Evolutionary conservation across 2,329 filamentous ascomycete species (phyloP), one percentile per base, ranked within the genome.

Genomic region (Anthostomella pinea): DNA sequence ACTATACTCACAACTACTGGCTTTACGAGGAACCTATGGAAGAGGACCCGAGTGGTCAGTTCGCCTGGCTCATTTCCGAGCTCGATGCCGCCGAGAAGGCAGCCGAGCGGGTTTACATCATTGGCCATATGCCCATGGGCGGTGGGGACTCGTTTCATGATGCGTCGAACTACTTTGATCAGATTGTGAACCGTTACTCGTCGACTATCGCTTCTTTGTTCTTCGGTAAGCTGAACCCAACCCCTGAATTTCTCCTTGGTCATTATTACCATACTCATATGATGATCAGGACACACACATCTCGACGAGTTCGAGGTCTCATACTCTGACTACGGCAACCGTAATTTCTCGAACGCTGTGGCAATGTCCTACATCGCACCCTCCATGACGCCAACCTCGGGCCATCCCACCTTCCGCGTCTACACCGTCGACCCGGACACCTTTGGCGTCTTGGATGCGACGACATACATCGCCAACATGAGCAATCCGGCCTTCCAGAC

Each of bases 1-100:
- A 73, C 58, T 80, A 81, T 54, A 68, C 65, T n/a, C 59, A 68
- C 42, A 80, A 81, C 61, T 76, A 73, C 52, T 74, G 69, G 60
- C 54, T 75, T 22, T 80, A 76, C 48, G 63, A 70, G 43, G 63
- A 69, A 29, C 60, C 65, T 1, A 69, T 75, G 62, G 57, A 70
- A 29, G 56, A 54, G 9, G 75, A 79, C 48, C 75, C 75, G 3
- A 67, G 67, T 49, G 63, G 63, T 9, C 69, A 78, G 51, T 61
- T 80, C 3, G 57, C 64, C 11, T 79, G 75, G 72, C 63, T 81
- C 6, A 69, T 75, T 5, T 35, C 48, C 3, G 70, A 81, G 49
- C 68, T 81, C 0, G 66, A 73, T 33, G 61, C 62, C 2, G 74
- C 77, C 3, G 76, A 81, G 46, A 60, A 60, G 28, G 64, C 66